Conservation (phyloP, 1,284 basidiomycete species). For the Ustilago hordei region DNA sequence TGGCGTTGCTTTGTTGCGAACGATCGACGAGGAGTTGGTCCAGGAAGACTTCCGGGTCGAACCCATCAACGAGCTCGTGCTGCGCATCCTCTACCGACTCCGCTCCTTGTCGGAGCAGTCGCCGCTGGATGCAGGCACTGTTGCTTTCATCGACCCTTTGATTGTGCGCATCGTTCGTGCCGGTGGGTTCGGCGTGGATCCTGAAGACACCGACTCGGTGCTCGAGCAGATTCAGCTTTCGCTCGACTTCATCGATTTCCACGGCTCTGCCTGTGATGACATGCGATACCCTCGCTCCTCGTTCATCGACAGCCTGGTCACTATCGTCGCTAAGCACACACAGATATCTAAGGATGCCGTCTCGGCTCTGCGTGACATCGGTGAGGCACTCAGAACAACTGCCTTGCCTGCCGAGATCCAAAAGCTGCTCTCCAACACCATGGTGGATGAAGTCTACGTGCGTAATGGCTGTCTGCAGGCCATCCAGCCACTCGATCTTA, state of each 20-base stretch:
- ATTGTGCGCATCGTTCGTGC: slow-evolving; percentile 78
- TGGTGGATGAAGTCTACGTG: slow-evolving; percentile 89
- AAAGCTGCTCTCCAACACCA: slow-evolving; percentile 78
- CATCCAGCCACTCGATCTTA: slow-evolving; percentile 91
- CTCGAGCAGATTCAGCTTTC: slow-evolving; percentile 89
- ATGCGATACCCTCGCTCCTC: slow-evolving; percentile 59
- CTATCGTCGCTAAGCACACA: slow-evolving; percentile 82
- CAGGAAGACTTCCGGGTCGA: slow-evolving; percentile 59
- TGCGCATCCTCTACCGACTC: slow-evolving; percentile 88
- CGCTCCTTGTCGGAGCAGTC: slow-evolving; percentile 84
- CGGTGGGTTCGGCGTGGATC: slow-evolving; percentile 77
- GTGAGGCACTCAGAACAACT: slow-evolving; percentile 78
- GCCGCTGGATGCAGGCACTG: slow-evolving; percentile 86
- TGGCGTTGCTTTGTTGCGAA: slow-evolving; percentile 56
- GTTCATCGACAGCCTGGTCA: slow-evolving; percentile 79
- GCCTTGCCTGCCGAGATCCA: slow-evolving; percentile 66
- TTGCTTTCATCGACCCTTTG: slow-evolving; percentile 84
- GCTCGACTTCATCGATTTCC: slow-evolving; percentile 87
- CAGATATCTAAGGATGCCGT: slow-evolving; percentile 88
- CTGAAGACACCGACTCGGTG: slow-evolving; percentile 77
- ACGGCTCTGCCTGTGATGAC: slow-evolving; percentile 82
- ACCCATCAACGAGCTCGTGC: slow-evolving; percentile 75
- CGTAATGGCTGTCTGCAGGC: slow-evolving; percentile 91
- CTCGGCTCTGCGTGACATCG: slow-evolving; percentile 83
- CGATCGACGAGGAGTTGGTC: slow-evolving; percentile 57